Evolutionary conservation across 495 filamentous ascomycete genomes (phyloP), one percentile per base, ranked within the genome.

Genomic region (Aspergillus carlsbadensis): DNA sequence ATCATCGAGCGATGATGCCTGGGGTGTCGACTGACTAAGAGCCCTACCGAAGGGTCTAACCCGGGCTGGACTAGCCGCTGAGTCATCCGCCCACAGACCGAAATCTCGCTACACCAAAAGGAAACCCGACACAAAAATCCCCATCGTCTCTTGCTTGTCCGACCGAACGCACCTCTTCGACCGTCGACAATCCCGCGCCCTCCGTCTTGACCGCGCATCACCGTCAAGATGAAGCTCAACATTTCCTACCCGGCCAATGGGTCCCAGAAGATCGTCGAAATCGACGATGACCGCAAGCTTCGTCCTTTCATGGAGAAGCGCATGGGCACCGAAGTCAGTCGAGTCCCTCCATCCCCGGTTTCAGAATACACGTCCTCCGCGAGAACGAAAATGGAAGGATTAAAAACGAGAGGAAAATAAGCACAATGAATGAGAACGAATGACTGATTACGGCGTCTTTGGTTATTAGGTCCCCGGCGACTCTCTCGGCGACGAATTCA

Each of bases 161-260:
- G 65, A 63, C 63, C 54, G 54, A 54, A 71, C 53, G 53, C 43
- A 74, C 65, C 64, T 65, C 70, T 52, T 62, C 65, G 65, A 76
- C 65, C 67, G 70, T 78, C 73, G 75, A 76, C 75, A 74, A 76
- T 73, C 64, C 69, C 68, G 71, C 75, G 73, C 71, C 63, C 75
- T 75, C 72, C 74, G 75, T 78, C 75, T 78, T 78, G 74, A 78
- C 74, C 71, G 75, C 74, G 75, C 74, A 70, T 64, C 71, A 65
- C 68, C 72, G 75, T 77, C 75, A 78, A 78, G 75, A 90, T 90
- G 88, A 90, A 96, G 88, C 83, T 96, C 83, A 96, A 96, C 86
- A 92, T 96, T 80, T 95, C 90, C 77, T 92, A 90, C 84, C 94
- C 95, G 69, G 88, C 91, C 82, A 97, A 98, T 81, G 94, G 94